These are phyloP conservation scores for Zoysia japonica DNA, from an alignment of 176 grass and related monocot genomes.

Conservation along the genomic window DNA sequence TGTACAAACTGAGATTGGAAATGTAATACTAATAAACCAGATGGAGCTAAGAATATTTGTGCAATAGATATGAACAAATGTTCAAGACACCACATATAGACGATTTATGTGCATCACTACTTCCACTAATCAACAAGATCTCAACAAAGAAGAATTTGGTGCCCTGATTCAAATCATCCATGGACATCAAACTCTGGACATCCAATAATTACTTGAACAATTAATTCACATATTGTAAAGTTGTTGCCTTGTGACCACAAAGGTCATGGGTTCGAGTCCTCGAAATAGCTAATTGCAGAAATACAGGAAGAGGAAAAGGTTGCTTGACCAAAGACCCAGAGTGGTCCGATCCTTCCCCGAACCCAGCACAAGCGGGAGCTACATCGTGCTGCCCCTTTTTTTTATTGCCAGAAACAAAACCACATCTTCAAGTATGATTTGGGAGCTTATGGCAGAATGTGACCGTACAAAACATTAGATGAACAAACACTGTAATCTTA, in stretches of 20 bases:
- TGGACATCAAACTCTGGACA: not conserved
- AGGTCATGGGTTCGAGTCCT: too few species aligned
- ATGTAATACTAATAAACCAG: constrained; percentile 7
- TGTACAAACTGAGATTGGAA: not conserved
- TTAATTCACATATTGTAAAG: not conserved
- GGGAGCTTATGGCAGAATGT: constrained; percentile 20
- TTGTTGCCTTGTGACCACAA: too few species aligned
- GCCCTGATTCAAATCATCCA: constrained; percentile 15
- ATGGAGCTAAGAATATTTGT: constrained; percentile 5
- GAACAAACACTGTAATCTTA: constrained; percentile 41
- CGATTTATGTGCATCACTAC: constrained; percentile 14
- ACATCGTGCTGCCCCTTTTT: not conserved
- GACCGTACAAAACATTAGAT: constrained; percentile 19
- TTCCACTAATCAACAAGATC: constrained; percentile 31
- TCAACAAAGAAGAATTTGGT: not conserved
- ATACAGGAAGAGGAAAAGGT: too few species aligned
- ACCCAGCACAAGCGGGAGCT: too few species aligned
- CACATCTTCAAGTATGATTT: not conserved
- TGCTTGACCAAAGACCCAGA: too few species aligned
- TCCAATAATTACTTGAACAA: constrained; percentile 11
- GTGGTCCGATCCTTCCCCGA: too few species aligned
- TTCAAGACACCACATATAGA: constrained; percentile 9
- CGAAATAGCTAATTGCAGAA: too few species aligned
- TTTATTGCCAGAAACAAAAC: not conserved
- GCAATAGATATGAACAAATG: constrained; percentile 13